These are phyloP conservation scores for Cryptosporidium sp. DNA, from an alignment of 169 alveolate genomes.

Conservation along the genomic window DNA sequence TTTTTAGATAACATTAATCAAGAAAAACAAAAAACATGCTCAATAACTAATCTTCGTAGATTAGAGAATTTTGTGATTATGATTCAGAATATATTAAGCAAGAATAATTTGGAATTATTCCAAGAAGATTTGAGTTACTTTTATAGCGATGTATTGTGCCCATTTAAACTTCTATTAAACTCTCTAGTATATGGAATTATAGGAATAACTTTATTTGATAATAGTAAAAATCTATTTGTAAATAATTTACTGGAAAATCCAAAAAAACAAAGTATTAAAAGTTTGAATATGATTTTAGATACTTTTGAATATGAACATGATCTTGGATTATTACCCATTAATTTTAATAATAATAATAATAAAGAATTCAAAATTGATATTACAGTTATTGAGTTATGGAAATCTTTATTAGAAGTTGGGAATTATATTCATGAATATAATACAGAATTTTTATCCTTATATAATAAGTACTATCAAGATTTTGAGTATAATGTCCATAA, in stretches of 20 bases:
- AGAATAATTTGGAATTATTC: neutral
- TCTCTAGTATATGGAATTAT: conserved; percentile 10
- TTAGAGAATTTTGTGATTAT: conserved; percentile 13
- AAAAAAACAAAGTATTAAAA: neutral
- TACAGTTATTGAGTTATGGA: conserved; percentile 17
- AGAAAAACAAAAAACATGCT: neutral
- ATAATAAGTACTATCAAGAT: conserved; percentile 1
- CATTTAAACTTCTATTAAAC: conserved; percentile 13
- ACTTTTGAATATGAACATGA: conserved; percentile 2
- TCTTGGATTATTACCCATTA: neutral
- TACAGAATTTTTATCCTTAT: neutral
- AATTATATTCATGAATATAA: conserved; percentile 37
- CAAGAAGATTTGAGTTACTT: neutral
- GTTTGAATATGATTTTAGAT: neutral
- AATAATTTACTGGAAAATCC: neutral
- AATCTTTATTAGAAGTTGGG: conserved; percentile 16
- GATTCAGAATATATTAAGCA: conserved; percentile 1
- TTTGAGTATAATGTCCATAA: conserved; percentile 13
- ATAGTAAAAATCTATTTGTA: neutral
- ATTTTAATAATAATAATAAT: too few relatives aligned
- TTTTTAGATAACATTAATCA: neutral
- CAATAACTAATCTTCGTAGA: neutral
- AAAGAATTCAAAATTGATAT: too few relatives aligned
- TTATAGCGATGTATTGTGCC: conserved; percentile 31
- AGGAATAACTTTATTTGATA: neutral